A percentile compares a stretch with the other conserved stretches of the same genome.
phyloP scores from a whole-genome alignment of 2,329 filamentous ascomycete species.

The Botryotinia globosa region DNA sequence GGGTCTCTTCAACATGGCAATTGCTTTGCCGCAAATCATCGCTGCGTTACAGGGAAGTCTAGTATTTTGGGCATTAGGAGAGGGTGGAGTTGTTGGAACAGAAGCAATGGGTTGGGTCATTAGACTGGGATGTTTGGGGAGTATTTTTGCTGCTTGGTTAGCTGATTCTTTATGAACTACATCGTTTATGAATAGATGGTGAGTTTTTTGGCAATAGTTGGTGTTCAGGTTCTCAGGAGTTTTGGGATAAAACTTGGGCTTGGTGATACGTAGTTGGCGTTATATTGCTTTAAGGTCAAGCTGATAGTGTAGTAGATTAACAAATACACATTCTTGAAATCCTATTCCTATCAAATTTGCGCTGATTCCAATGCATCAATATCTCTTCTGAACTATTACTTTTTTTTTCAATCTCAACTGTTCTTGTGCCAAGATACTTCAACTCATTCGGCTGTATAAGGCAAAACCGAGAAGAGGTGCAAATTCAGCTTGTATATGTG shows the following conservation, averaged over 20 bases:
- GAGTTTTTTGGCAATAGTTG: neutral
- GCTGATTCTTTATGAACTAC: neutral
- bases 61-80: slow-evolving; percentile 14
- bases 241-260: neutral
- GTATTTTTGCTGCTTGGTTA: slow-evolving; percentile 11
- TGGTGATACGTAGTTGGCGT: neutral
- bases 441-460: neutral
- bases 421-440: neutral
- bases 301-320: neutral
- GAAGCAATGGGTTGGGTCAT: slow-evolving; percentile 20
- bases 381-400: neutral
- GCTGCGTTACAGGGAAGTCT: slow-evolving; percentile 15
- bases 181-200: neutral
- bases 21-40: slow-evolving; percentile 19
- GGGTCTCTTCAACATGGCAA: slow-evolving; percentile 22
- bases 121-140: slow-evolving; percentile 12
- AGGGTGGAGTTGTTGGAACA: neutral
- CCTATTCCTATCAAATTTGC: neutral
- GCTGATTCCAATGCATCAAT: neutral
- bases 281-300: neutral
- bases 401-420: neutral
- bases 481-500: neutral
- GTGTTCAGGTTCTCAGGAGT: neutral
- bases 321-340: neutral
- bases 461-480: neutral